phyloP scores from a whole-genome alignment of 2,329 filamentous ascomycete genomes.

The Colletotrichum eremochloae region DNA sequence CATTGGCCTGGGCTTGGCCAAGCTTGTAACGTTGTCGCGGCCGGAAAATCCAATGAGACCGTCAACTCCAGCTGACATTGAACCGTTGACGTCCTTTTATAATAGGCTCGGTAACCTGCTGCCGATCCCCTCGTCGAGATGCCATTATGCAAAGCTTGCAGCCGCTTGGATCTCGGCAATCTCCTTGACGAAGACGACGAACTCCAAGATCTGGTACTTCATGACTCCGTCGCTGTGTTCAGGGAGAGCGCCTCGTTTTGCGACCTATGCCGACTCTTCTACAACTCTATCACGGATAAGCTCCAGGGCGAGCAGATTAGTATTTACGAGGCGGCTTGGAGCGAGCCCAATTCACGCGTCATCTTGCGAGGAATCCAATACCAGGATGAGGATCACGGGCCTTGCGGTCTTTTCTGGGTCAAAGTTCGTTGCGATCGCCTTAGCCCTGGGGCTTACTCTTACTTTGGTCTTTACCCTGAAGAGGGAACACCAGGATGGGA shows the following conservation, averaged over 20 bases:
- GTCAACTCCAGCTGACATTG: neutral
- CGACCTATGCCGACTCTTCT: slow-evolving; percentile 3
- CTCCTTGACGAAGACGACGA: slow-evolving; percentile 3
- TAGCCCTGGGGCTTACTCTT: neutral
- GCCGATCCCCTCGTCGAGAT: neutral
- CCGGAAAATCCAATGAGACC: neutral
- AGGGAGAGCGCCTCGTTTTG: neutral
- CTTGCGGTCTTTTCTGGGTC: slow-evolving; percentile 1
- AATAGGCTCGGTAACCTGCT: neutral
- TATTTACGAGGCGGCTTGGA: neutral
- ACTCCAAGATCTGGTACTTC: neutral
- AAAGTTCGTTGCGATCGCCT: slow-evolving; percentile 2
- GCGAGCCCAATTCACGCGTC: neutral
- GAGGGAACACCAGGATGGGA: neutral
- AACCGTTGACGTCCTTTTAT: neutral
- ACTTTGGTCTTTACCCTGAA: slow-evolving; percentile 7
- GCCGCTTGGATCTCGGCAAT: neutral
- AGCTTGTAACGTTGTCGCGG: neutral
- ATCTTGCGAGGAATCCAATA: neutral
- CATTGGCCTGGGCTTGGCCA: neutral
- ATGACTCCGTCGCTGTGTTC: neutral
- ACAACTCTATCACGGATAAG: neutral
- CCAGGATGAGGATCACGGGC: neutral
- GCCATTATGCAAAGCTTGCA: neutral
- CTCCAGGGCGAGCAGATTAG: neutral